phyloP scores from a whole-genome alignment of 2,329 filamentous ascomycete species.

The Fusarium illudens region DNA sequence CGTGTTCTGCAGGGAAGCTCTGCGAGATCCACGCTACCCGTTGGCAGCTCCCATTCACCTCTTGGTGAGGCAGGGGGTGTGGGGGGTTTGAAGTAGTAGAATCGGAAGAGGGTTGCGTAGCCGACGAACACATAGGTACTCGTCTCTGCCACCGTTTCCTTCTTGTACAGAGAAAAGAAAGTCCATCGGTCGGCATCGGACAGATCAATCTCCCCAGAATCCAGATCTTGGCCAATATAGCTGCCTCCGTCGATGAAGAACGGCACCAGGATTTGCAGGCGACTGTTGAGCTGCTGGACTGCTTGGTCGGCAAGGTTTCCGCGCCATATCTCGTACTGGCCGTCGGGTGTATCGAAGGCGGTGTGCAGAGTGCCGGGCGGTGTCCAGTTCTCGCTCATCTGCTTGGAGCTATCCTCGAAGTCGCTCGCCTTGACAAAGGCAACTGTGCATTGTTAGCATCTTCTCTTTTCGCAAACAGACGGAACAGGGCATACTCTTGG shows the following conservation, averaged over 20 bases:
- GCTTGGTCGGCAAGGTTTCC: conserved; percentile 75
- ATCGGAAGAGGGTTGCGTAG: conserved; percentile 90
- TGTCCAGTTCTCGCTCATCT: conserved; percentile 58
- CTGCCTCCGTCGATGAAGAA: conserved; percentile 95
- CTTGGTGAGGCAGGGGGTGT: conserved; percentile 54
- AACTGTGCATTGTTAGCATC: conserved; percentile 54
- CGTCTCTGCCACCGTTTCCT: conserved; percentile 57
- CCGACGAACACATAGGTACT: conserved; percentile 83
- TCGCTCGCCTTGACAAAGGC: conserved; percentile 70
- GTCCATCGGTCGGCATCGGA: conserved; percentile 86
- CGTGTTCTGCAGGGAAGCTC: conserved; percentile 79
- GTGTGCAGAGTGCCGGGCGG: conserved; percentile 80
- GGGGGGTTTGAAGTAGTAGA: conserved; percentile 70
- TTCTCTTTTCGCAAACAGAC: background rate
- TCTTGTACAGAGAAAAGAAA: conserved; percentile 85
- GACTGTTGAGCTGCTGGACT: conserved; percentile 76
- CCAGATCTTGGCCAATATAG: conserved; percentile 63
- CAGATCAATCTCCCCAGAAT: conserved; percentile 67
- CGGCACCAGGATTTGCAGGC: conserved; percentile 83
- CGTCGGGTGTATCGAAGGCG: conserved; percentile 67
- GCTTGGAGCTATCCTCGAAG: conserved; percentile 67
- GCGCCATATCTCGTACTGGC: conserved; percentile 85
- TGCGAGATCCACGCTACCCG: conserved; percentile 59
- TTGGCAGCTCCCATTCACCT: conserved; percentile 55
- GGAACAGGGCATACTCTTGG: conserved; percentile 62